These are phyloP conservation scores for Scleromitrula shiraiana DNA, from an alignment of 2,329 filamentous ascomycete genomes.

Conservation along the genomic window DNA sequence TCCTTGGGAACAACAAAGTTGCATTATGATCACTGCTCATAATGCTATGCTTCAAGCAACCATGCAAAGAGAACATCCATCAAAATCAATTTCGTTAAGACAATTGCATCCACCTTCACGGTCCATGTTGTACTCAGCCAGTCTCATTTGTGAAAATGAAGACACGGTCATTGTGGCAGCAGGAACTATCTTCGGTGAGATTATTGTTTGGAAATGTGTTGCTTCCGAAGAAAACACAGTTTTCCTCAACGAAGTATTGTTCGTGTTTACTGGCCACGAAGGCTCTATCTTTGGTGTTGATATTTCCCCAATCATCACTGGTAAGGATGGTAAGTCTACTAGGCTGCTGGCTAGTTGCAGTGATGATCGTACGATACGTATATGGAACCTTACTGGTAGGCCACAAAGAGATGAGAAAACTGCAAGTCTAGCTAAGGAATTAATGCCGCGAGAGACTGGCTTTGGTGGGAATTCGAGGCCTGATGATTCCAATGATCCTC, in stretches of 20 bases:
- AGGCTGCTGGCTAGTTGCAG: constrained; percentile 85
- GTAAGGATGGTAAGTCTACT: constrained; percentile 33
- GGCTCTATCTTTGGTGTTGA: constrained; percentile 89
- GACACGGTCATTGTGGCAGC: constrained; percentile 66
- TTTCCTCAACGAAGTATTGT: constrained; percentile 37
- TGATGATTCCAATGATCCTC: constrained; percentile 25
- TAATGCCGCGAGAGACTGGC: constrained; percentile 46
- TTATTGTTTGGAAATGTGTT: constrained; percentile 76
- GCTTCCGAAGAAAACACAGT: constrained; percentile 21
- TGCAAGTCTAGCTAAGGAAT: not conserved
- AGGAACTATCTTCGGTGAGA: constrained; percentile 91
- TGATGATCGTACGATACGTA: constrained; percentile 80
- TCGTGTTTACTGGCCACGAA: constrained; percentile 63
- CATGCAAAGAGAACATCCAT: constrained; percentile 19
- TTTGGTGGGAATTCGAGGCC: constrained; percentile 42
- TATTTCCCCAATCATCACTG: constrained; percentile 53
- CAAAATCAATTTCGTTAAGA: constrained; percentile 33
- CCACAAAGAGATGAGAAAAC: not conserved
- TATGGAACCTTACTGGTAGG: constrained; percentile 63
- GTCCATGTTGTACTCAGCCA: constrained; percentile 82
- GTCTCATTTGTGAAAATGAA: constrained; percentile 53
- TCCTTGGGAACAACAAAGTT: constrained; percentile 34
- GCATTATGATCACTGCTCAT: constrained; percentile 72
- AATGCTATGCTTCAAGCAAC: constrained; percentile 62
- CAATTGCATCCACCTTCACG: constrained; percentile 57